Conservation (phyloP, 257 asterid genomes). For the Salvia miltiorrhiza region DNA sequence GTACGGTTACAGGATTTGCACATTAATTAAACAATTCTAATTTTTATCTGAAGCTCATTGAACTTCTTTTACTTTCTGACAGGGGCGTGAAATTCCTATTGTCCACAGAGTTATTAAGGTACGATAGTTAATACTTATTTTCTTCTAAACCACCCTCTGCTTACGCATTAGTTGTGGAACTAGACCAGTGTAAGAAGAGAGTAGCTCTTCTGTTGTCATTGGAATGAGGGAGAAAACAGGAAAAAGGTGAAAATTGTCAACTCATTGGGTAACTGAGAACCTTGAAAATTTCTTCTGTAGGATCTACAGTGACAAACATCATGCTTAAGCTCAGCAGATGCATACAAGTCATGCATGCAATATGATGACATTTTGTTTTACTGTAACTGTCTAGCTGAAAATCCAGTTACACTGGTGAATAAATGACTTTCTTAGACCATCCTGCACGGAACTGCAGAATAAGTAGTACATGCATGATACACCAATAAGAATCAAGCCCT, state of each 20-base stretch:
- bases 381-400: not conserved
- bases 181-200: not conserved
- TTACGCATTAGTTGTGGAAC: constrained; percentile 3
- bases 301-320: not conserved
- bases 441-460: not conserved
- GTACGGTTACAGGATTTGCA: constrained; percentile 7
- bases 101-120: constrained; percentile 99
- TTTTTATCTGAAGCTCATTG: not conserved
- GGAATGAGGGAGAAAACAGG: not conserved
- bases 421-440: not conserved
- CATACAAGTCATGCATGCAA: not conserved
- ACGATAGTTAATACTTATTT: not conserved
- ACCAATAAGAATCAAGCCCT: not conserved
- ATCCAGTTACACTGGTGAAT: not conserved
- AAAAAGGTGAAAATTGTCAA: not conserved
- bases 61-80: constrained; percentile 21
- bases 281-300: not conserved
- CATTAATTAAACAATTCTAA: not conserved
- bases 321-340: not conserved
- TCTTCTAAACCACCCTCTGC: not conserved
- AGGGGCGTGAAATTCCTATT: constrained; percentile 99
- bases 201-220: not conserved
- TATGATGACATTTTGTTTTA: not conserved
- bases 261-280: constrained; percentile 7
- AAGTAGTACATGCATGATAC: constrained; percentile 10